These are phyloP conservation scores for Cryptococcus deneoformans DNA, from an alignment of 1,284 basidiomycete species.

Conservation along the genomic window DNA sequence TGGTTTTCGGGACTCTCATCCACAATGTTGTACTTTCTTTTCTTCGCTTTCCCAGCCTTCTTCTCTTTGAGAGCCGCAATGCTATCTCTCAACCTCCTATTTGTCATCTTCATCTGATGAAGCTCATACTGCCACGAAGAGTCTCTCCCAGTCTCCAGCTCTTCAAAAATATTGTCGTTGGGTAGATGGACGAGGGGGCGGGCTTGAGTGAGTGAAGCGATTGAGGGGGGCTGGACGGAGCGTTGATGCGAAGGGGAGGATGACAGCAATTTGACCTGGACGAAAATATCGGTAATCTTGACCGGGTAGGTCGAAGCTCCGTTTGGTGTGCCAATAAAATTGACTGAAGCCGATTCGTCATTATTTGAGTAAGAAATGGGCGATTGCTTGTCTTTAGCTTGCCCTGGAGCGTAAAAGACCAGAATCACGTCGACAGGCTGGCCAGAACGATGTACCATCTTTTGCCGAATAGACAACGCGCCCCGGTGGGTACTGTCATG, in stretches of 20 bases:
- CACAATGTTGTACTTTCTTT: conserved; percentile 15
- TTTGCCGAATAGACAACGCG: conserved; percentile 26
- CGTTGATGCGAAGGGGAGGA: neutral
- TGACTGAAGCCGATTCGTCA: neutral
- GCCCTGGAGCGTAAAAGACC: conserved; percentile 33
- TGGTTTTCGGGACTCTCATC: neutral
- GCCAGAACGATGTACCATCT: conserved; percentile 27
- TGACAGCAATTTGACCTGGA: conserved; percentile 31
- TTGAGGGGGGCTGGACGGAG: conserved; percentile 2
- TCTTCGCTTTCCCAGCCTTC: conserved; percentile 22
- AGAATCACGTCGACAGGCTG: conserved; percentile 28
- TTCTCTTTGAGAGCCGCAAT: conserved; percentile 43
- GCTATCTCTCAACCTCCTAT: conserved; percentile 69
- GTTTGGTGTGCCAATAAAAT: neutral
- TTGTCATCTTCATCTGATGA: conserved; percentile 74
- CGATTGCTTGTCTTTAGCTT: neutral
- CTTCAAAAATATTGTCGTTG: conserved; percentile 63
- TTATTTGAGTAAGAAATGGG: neutral
- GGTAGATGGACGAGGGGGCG: conserved; percentile 42
- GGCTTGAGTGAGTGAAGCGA: conserved; percentile 13
- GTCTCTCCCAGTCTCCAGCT: conserved; percentile 62
- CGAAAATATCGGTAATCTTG: conserved; percentile 23
- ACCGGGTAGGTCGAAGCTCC: neutral
- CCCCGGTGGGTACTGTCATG: conserved; percentile 11
- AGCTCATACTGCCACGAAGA: conserved; percentile 92